phyloP scores from a whole-genome alignment of 2,329 filamentous ascomycete species.

The Leptographium radiaticola region DNA sequence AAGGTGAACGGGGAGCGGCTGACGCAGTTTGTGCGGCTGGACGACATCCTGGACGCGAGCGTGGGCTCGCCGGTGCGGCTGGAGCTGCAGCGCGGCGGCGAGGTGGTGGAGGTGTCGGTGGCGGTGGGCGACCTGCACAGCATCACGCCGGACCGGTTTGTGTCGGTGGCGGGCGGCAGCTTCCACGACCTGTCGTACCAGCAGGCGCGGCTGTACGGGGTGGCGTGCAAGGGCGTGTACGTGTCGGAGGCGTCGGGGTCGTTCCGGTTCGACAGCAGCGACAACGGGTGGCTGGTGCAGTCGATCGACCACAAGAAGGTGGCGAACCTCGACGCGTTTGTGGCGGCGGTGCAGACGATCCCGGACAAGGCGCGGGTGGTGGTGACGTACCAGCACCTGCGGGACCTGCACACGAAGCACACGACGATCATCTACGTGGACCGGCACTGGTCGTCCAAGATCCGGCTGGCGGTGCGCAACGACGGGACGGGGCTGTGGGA shows the following conservation, averaged over 20 bases:
- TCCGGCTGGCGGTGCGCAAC: conserved; percentile 84
- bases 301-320: conserved; percentile 86
- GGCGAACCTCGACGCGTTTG: conserved; percentile 74
- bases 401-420: conserved; percentile 87
- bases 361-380: conserved; percentile 76
- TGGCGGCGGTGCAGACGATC: conserved; percentile 79
- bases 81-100: conserved; percentile 75
- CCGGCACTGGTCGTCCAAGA: conserved; percentile 90
- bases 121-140: conserved; percentile 79
- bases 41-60: conserved; percentile 80
- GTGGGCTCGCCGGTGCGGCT: conserved; percentile 70
- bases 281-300: conserved; percentile 89
- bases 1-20: conserved; percentile 89
- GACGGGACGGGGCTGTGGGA: conserved; percentile 89
- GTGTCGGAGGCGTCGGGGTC: conserved; percentile 91
- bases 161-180: conserved; percentile 83
- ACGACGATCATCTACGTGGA: conserved; percentile 89
- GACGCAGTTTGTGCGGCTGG: conserved; percentile 82
- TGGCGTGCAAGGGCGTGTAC: conserved; percentile 83
- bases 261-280: conserved; percentile 82
- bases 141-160: conserved; percentile 92
- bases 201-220: conserved; percentile 88
- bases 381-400: conserved; percentile 87
- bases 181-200: conserved; percentile 98
- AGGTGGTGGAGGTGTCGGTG: conserved; percentile 75